These are phyloP conservation scores for Salinomyces thailandicus DNA, from an alignment of 2,329 filamentous ascomycete species.

Conservation along the genomic window DNA sequence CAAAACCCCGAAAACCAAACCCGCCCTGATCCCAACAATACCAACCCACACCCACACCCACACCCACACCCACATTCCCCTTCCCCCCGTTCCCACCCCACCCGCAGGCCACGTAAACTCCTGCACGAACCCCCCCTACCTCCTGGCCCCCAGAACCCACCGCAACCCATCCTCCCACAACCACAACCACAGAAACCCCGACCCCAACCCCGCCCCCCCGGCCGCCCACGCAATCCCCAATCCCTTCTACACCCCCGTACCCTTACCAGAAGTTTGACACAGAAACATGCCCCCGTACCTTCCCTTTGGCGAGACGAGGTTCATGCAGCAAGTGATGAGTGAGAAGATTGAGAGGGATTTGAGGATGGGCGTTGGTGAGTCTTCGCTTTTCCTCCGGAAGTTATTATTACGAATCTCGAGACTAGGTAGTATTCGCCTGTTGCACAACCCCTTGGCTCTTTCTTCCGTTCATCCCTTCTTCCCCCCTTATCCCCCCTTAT, in stretches of 20 bases:
- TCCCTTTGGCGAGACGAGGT: conserved; percentile 24
- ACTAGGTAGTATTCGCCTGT: too few relatives aligned
- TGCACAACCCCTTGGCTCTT: too few relatives aligned
- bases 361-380: too few relatives aligned
- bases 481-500: too few relatives aligned
- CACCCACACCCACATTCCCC: too few relatives aligned
- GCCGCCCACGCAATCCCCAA: conserved; percentile 8
- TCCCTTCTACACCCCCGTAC: conserved; percentile 21
- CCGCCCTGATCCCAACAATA: too few relatives aligned
- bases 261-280: conserved; percentile 21
- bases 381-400: too few relatives aligned
- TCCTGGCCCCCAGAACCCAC: conserved; percentile 4
- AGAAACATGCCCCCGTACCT: conserved; percentile 21
- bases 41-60: too few relatives aligned
- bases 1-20: too few relatives aligned
- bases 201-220: conserved; percentile 11
- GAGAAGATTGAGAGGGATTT: conserved; percentile 22
- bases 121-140: conserved; percentile 9
- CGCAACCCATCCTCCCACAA: background rate
- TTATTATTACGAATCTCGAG: too few relatives aligned
- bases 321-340: conserved; percentile 18
- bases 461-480: too few relatives aligned
- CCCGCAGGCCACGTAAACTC: conserved; percentile 5
- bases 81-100: too few relatives aligned
- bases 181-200: conserved; percentile 1